A percentile compares a stretch with the other conserved stretches of the same genome.
These are phyloP conservation scores for Gelatoporia subvermispora DNA, from an alignment of 768 basidiomycete genomes.

Conservation along the genomic window DNA sequence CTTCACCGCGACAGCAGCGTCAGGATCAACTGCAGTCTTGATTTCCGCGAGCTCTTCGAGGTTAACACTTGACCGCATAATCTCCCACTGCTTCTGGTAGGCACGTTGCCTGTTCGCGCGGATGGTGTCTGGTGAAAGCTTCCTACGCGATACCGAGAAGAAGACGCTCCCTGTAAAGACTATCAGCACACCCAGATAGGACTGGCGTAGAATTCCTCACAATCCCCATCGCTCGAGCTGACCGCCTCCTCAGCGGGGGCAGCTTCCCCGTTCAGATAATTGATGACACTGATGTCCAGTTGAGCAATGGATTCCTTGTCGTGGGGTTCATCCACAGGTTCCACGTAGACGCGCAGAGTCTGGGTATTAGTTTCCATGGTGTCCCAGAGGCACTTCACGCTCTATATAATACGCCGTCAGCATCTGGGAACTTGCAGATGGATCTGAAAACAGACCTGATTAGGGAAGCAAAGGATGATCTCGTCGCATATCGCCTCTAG, in stretches of 20 bases:
- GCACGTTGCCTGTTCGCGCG: constrained; percentile 6
- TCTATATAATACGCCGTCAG: constrained; percentile 28
- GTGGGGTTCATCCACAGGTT: constrained; percentile 50
- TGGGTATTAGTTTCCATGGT: constrained; percentile 38
- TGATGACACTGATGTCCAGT: constrained; percentile 46
- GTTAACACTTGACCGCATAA: neutral
- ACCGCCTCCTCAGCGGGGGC: constrained; percentile 25
- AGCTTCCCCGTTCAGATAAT: constrained; percentile 37
- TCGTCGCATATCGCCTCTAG: constrained; percentile 65
- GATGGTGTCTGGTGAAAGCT: constrained; percentile 3
- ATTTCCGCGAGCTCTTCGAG: neutral
- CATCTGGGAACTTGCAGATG: neutral
- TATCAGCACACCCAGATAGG: neutral
- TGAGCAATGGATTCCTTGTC: constrained; percentile 48
- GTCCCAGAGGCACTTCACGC: constrained; percentile 58
- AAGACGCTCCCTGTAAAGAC: constrained; percentile 9
- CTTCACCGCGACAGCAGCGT: neutral
- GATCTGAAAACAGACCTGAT: constrained; percentile 44
- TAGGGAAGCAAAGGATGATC: constrained; percentile 55
- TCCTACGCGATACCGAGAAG: constrained; percentile 7
- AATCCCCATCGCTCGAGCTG: constrained; percentile 1
- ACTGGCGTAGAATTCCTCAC: constrained; percentile 2
- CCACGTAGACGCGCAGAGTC: constrained; percentile 60
- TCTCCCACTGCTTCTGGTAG: constrained; percentile 9
- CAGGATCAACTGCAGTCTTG: neutral